These are phyloP conservation scores for Backusella westeae DNA, from an alignment of 192 early-diverging fungal genomes.

Conservation along the genomic window DNA sequence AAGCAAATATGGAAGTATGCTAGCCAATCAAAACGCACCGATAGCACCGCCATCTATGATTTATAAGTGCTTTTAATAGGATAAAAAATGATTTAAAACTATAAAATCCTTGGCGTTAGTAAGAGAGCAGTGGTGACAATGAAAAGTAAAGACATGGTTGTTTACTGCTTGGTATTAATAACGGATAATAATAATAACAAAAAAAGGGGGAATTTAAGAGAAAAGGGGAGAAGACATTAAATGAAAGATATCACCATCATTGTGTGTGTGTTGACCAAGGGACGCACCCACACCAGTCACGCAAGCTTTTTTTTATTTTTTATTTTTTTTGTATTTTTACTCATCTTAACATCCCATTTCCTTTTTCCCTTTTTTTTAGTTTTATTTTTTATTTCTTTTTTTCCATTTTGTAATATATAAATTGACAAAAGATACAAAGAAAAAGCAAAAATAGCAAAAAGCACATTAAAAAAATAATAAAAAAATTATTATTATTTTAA, in stretches of 20 bases:
- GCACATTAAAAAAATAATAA: neutral
- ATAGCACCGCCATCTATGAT: neutral
- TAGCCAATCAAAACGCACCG: neutral
- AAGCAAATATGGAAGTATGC: neutral
- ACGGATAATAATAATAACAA: neutral
- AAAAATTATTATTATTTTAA: neutral
- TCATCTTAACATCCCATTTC: neutral
- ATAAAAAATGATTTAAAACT: neutral
- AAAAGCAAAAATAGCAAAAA: neutral
- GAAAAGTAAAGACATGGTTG: neutral
- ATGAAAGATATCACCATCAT: neutral
- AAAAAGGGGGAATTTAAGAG: neutral
- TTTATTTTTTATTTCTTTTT: slow-evolving; percentile 8
- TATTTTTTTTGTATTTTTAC: neutral
- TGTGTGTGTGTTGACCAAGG: neutral
- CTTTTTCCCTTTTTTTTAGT: slow-evolving; percentile 4
- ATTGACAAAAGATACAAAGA: neutral
- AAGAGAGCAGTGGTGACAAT: neutral
- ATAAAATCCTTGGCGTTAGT: neutral
- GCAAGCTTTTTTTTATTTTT: neutral
- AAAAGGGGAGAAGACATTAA: neutral
- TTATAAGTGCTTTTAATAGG: neutral
- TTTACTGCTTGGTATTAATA: neutral
- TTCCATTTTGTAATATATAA: slow-evolving; percentile 6
- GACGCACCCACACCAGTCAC: neutral